Evolutionary conservation across 2,329 filamentous ascomycete species (phyloP), one percentile per base, ranked within the genome.

Genomic region (Trichoderma pleuroti): DNA sequence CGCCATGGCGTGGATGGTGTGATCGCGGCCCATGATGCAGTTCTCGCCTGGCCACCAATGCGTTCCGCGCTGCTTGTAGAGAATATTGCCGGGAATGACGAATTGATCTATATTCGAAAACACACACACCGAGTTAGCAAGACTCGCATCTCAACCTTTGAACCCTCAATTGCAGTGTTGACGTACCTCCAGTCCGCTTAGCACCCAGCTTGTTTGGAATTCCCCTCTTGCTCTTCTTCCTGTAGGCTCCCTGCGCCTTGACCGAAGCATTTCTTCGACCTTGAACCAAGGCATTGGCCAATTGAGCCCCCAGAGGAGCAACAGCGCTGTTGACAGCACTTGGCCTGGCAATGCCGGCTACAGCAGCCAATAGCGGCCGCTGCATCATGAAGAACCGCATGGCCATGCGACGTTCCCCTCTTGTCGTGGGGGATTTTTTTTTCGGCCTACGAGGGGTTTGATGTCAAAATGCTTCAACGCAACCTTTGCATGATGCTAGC

Each of bases 31-130:
- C 86, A 98, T 95, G 76, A 91, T 92, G 81, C 92, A 93, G 83
- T 99, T 98, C 80, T 98, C 96, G 77, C 96, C 96, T 1, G 96
- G 92, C 80, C 91, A 95, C 96, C 96, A 99, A 77, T 91, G 88
- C 5, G 96, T 97, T 76, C 96, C 96, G 77, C 95, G 91, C 82
- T 99, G 96, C 80, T 93, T 94, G 88, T 96, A 99, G 83, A 99
- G 92, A 82, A 99, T 99, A 85, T 97, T 98, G 68, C 96, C 96
- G 5, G 94, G 92, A 71, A 97, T 92, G 42, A 99, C 96, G 81
- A 91, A 97, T 84, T 98, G 92, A 80, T 95, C 92, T 94, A 78
- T 56, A 18, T 52, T n/a, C 6, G n/a, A 3, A 42, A 8, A 42
- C 24, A 49, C 16, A 42, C 24, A 49, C 56, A 11, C 32, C 12